Percentiles rank a stretch among this genome's conserved stretches.
These are phyloP conservation scores for Penicillium coprophilum DNA, from an alignment of 495 filamentous ascomycete genomes.

Conservation along the genomic window DNA sequence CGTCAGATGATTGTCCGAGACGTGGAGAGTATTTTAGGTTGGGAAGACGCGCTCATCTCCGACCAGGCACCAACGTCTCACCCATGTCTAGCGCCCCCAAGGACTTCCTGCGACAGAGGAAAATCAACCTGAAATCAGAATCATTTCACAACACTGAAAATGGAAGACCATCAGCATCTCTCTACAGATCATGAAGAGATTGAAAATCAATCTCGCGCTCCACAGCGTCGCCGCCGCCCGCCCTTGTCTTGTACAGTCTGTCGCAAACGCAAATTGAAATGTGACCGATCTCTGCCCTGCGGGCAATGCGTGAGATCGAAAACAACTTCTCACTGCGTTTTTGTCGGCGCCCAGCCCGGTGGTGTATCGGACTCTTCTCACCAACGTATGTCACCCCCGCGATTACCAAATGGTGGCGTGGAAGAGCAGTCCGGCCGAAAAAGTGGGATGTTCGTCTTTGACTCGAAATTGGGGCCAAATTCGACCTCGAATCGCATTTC, in stretches of 20 bases:
- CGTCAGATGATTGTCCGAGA: not conserved
- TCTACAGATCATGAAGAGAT: constrained; percentile 9
- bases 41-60: not conserved
- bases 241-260: constrained; percentile 52
- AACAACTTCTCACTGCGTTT: constrained; percentile 37
- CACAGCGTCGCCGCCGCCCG: constrained; percentile 39
- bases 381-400: constrained; percentile 19
- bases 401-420: constrained; percentile 9
- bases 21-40: not conserved
- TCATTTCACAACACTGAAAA: not conserved
- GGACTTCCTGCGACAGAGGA: not conserved
- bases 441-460: constrained; percentile 42
- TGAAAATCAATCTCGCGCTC: constrained; percentile 12
- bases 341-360: constrained; percentile 28
- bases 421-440: constrained; percentile 19
- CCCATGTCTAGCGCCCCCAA: constrained; percentile 6
- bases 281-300: constrained; percentile 65
- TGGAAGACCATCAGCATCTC: constrained; percentile 13
- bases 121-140: not conserved
- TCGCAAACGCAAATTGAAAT: constrained; percentile 67
- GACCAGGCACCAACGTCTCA: constrained; percentile 1
- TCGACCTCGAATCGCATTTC: constrained; percentile 27
- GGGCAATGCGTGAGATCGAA: constrained; percentile 60
- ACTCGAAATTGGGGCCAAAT: constrained; percentile 35
- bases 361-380: constrained; percentile 12